Percentiles rank a stretch among this genome's conserved stretches.
Conservation (phyloP, 768 basidiomycete species). For the Rhodosporidiobolus sp. region DNA sequence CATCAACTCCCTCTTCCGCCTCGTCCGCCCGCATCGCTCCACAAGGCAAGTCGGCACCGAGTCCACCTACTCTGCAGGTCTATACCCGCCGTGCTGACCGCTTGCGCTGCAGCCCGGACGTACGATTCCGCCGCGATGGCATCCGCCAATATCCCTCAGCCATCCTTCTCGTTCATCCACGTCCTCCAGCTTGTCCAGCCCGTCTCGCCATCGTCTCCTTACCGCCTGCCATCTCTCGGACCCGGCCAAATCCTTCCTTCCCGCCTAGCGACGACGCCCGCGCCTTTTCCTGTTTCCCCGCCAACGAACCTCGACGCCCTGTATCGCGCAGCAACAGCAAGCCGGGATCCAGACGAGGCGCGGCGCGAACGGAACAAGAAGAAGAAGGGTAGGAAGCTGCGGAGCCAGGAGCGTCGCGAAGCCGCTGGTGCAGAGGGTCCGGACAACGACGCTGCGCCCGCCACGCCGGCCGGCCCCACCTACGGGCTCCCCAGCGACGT, state of each 20-base stretch:
- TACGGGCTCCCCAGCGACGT: neutral
- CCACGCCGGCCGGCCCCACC: no score
- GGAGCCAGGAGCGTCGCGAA: neutral
- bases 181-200: slow-evolving; percentile 6
- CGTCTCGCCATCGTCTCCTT: neutral
- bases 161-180: slow-evolving; percentile 7
- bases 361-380: neutral
- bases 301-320: slow-evolving; percentile 3
- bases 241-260: neutral
- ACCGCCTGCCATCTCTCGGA: neutral
- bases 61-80: no score
- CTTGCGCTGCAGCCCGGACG: no score
- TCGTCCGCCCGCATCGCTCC: no score
- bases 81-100: no score
- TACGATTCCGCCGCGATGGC: no score
- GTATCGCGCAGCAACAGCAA: neutral
- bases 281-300: neutral
- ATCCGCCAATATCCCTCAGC: no score
- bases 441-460: no score
- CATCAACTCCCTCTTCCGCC: no score
- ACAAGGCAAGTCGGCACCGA: no score
- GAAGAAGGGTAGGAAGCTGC: neutral
- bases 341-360: neutral
- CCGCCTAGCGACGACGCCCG: neutral
- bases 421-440: neutral